Evolutionary conservation across 768 basidiomycete species (phyloP).

Genomic region (Xanthoconium purpureum): DNA sequence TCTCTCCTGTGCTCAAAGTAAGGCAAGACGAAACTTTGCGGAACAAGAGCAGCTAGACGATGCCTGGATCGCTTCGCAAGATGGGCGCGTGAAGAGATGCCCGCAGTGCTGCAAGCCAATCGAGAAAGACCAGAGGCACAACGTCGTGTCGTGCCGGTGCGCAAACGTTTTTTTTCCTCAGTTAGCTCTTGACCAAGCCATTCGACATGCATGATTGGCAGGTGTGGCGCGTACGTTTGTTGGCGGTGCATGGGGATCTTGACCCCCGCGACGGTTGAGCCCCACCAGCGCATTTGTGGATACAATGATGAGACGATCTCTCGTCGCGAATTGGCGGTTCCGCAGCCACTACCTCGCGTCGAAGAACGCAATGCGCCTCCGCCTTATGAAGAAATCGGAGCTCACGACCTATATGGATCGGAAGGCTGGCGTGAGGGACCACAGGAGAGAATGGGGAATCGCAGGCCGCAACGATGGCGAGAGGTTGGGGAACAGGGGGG

Average conservation of each 20-base stretch:
- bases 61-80: slow-evolving; percentile 55
- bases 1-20: slow-evolving; percentile 50
- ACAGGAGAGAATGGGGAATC: background rate
- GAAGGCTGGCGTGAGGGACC: background rate
- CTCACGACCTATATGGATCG: too few species aligned
- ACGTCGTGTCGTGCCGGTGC: slow-evolving; percentile 69
- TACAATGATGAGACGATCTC: slow-evolving; percentile 16
- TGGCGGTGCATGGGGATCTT: slow-evolving; percentile 59
- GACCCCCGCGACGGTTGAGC: slow-evolving; percentile 27
- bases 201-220: slow-evolving; percentile 11
- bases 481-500: too few species aligned
- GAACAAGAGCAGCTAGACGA: slow-evolving; percentile 54
- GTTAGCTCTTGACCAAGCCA: background rate
- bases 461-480: too few species aligned
- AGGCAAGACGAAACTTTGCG: slow-evolving; percentile 32
- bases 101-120: slow-evolving; percentile 67
- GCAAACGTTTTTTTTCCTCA: background rate
- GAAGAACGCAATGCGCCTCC: background rate
- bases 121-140: slow-evolving; percentile 70
- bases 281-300: slow-evolving; percentile 35
- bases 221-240: slow-evolving; percentile 74
- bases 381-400: too few species aligned
- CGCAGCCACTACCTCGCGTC: background rate
- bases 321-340: background rate
- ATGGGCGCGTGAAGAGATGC: slow-evolving; percentile 60